Evolutionary conservation across 2,329 filamentous ascomycete species (phyloP).

Genomic region (Clarireedia monteithiana): DNA sequence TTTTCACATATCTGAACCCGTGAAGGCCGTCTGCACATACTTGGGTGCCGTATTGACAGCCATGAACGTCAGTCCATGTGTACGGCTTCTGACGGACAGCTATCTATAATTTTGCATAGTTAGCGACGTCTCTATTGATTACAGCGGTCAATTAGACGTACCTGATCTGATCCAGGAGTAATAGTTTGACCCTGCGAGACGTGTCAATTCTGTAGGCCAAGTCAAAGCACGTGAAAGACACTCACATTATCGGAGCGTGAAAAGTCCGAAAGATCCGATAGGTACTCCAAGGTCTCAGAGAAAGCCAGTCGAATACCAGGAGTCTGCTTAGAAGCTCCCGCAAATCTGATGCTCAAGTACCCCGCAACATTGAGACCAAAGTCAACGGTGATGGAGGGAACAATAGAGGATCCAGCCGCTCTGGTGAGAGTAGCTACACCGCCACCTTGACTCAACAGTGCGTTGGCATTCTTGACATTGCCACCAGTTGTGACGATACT

Average conservation of each 20-base stretch:
- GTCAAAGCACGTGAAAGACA: not conserved
- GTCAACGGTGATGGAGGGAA: constrained; percentile 39
- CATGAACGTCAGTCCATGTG: constrained; percentile 38
- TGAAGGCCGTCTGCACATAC: constrained; percentile 46
- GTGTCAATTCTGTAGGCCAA: constrained; percentile 5
- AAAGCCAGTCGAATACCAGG: constrained; percentile 40
- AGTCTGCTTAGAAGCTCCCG: constrained; percentile 25
- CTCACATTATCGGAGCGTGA: constrained; percentile 39
- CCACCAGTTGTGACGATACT: constrained; percentile 31
- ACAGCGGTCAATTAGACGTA: constrained; percentile 12
- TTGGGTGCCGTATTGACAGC: constrained; percentile 35
- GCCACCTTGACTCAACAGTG: constrained; percentile 25
- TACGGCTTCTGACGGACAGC: constrained; percentile 36
- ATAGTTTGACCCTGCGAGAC: constrained; percentile 30
- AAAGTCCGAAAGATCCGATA: constrained; percentile 40
- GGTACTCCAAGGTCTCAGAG: constrained; percentile 40
- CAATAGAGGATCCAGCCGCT: constrained; percentile 8
- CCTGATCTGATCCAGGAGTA: constrained; percentile 42
- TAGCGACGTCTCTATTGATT: not conserved
- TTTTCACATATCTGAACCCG: constrained; percentile 44
- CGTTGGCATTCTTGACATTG: constrained; percentile 33
- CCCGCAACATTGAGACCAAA: constrained; percentile 43
- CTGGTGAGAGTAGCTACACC: constrained; percentile 29
- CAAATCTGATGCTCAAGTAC: constrained; percentile 36
- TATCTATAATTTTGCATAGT: constrained; percentile 29